Evolutionary conservation across 2,329 filamentous ascomycete genomes (phyloP).

Genomic region (Penicillium digitatum): DNA sequence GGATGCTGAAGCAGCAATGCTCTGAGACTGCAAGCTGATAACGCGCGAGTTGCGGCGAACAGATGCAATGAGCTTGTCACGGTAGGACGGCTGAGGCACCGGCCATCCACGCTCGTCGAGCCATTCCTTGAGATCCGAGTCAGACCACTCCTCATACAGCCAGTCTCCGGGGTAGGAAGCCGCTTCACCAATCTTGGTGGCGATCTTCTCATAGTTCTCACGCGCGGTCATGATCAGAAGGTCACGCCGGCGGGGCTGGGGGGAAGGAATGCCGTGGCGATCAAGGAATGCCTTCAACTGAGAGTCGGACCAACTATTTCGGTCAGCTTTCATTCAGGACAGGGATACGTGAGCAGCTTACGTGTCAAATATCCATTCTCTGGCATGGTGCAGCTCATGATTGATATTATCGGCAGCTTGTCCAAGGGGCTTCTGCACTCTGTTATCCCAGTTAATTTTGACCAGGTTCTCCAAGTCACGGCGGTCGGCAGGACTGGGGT

Average conservation of each 20-base stretch:
- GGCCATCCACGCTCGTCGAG: conserved; percentile 84
- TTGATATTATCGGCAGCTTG: conserved; percentile 72
- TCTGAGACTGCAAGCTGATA: conserved; percentile 65
- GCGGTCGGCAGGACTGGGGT: conserved; percentile 84
- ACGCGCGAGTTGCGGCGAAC: conserved; percentile 88
- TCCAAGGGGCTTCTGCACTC: conserved; percentile 70
- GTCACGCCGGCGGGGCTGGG: conserved; percentile 82
- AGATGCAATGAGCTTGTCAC: conserved; percentile 81
- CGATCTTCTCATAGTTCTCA: conserved; percentile 72
- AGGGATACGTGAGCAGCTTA: conserved; percentile 35
- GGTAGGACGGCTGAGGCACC: conserved; percentile 74
- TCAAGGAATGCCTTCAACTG: conserved; percentile 92
- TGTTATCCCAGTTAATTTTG: conserved; percentile 80
- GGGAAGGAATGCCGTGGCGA: conserved; percentile 78
- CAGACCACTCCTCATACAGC: conserved; percentile 86
- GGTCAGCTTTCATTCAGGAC: neutral
- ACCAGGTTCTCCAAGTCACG: conserved; percentile 93
- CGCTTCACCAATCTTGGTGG: conserved; percentile 72
- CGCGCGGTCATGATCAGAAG: conserved; percentile 72
- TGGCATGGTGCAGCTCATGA: conserved; percentile 66
- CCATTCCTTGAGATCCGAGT: conserved; percentile 91
- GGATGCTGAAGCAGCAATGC: conserved; percentile 57
- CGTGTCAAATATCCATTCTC: conserved; percentile 89
- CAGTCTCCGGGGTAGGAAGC: conserved; percentile 88
- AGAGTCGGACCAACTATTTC: conserved; percentile 77